Base-by-base conservation (phyloP, 2,329 filamentous ascomycete genomes). In the Macrophomina phaseolina region DNA sequence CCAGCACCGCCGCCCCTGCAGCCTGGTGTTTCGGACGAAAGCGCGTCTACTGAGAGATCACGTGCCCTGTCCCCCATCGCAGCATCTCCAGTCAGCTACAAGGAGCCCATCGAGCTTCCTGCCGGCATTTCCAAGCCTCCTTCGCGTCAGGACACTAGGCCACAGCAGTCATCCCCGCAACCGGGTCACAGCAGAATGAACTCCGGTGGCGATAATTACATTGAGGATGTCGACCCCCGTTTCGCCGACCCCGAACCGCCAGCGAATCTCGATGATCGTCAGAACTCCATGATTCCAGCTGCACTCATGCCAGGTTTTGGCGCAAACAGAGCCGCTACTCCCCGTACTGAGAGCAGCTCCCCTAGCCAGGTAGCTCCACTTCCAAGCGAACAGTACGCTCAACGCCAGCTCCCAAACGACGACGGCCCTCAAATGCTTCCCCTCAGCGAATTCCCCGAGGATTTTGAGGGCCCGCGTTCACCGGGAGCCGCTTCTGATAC, bases 211-310 rank as follows among this genome's bases (percentile, higher is more conserved):
- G 78, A 82, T 51, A 80, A 86, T 69, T 98, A 98, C 80, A 97
- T 96, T 75, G 95, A 98, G 83, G 94, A 98, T 76, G 88, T 97
- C 12, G 93, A 97, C 71, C 93, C 94, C 52, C 91, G 89, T 66
- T 98, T 97, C 74, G 91, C 89, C 40, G 85, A 87, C 66, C 79
- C 80, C 32, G 32, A 62, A 3, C 61, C 61, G 14, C 28, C 61
- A 8, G 34, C 61, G 38, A 45, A 5, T 48, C 30, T 64, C 14
- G 48, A 64, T 9, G 52, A 40, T 40, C 52, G 52, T 23, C 23
- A 53, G 16, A 56, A 28, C 30, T 12, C 30, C 32, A 45, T 36
- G 40, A 48, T 56, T 14, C 75, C 78, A 58, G 68, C 74, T 63
- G 69, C 77, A 42, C 71, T 77, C 65, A 73, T 79, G 61, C 77